Conservation (phyloP, 176 grass and related monocot species). For the Ampelocalamus luodianensis region DNA sequence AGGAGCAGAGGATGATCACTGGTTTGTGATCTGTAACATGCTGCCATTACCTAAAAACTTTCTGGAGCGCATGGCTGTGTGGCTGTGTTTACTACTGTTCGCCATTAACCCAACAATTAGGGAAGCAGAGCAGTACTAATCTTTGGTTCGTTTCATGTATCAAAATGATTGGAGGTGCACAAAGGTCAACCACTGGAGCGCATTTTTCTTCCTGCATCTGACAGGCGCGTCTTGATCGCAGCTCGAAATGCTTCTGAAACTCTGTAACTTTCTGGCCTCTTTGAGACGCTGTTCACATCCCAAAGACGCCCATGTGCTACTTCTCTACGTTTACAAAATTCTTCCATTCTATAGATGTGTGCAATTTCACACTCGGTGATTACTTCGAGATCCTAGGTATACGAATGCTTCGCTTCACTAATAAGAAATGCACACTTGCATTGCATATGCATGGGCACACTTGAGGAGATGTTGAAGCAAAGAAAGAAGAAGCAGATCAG, state of each 20-base stretch:
- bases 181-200: constrained; percentile 23
- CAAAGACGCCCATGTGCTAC: constrained; percentile 33
- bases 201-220: constrained; percentile 43
- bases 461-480: not conserved
- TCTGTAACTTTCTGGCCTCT: not conserved
- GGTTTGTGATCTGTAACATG: constrained; percentile 13
- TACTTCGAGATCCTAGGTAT: constrained; percentile 7
- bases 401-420: not conserved
- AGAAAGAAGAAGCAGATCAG: constrained; percentile 10
- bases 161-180: constrained; percentile 41
- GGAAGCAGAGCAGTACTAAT: not conserved
- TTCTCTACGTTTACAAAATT: not conserved
- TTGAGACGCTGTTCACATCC: constrained; percentile 36
- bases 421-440: constrained; percentile 17
- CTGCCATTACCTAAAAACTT: not conserved
- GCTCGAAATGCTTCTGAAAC: constrained; percentile 21
- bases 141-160: not conserved
- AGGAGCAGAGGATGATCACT: constrained; percentile 27
- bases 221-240: constrained; percentile 19
- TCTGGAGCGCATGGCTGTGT: not conserved
- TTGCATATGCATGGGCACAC: not conserved
- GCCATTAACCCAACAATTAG: not conserved
- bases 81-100: not conserved
- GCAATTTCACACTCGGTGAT: constrained; percentile 12
- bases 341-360: not conserved